Evolutionary conservation across 2,329 filamentous ascomycete genomes (phyloP), one percentile per base, ranked within the genome.

Genomic region (Talaromyces rugulosus): DNA sequence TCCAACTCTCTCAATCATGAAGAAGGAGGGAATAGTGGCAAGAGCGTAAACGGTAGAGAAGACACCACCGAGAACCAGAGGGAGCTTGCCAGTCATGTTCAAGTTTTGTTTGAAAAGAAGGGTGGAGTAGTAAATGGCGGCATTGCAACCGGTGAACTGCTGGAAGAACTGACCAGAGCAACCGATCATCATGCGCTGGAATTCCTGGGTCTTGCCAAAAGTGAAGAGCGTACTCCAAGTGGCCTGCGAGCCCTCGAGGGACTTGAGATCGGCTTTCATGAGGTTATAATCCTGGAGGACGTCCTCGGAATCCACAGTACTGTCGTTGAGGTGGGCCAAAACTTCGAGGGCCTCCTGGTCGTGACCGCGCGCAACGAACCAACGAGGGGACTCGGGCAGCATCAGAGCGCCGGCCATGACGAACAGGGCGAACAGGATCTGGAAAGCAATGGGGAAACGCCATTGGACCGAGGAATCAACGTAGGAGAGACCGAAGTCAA

Each of bases 191-290:
- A 79, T 75, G 11, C 75, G 75, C 40, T 73, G 74, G 61, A 77
- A 69, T 53, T 77, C 72, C 61, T 78, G 77, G 2, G 74, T 74
- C 62, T 73, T 75, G 55, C 75, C 76, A 12, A 57, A 52, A 53
- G 59, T 61, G 31, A 61, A 52, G 7, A 61, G 31, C 4, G 72
- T 60, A 72, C 66, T 87, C 85, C 87, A 85, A 2, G 83, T 42
- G 81, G 80, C 64, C 89, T 87, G 1, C 83, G 86, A 68, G 92
- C 88, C 27, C 85, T 76, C 63, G 27, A 56, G 53, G 47, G 57
- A 58, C 34, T 63, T 16, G 14, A 61, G 61, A 70, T 33, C 72
- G 47, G 2, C 65, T 59, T 66, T 68, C 67, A 57, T 61, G 47
- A 61, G 53, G 27, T 58, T 57, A 14, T 57, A 57, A 33, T 61